These are phyloP conservation scores for Ophiostoma pallidulum DNA, from an alignment of 2,329 filamentous ascomycete species.

Conservation along the genomic window DNA sequence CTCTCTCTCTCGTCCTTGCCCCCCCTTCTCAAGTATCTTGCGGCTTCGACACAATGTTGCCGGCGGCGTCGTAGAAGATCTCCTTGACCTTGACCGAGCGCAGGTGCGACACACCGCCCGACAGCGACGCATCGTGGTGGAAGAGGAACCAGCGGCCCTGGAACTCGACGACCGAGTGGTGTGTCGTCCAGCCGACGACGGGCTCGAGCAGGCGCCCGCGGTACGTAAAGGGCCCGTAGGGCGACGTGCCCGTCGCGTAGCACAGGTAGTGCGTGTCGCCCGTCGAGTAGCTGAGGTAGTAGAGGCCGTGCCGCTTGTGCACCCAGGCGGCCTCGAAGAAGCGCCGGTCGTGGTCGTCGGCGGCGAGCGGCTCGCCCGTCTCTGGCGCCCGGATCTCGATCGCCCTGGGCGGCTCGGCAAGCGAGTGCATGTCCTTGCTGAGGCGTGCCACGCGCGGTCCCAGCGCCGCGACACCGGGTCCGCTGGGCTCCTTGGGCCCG, in stretches of 20 bases:
- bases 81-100: slow-evolving; percentile 66
- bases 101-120: slow-evolving; percentile 59
- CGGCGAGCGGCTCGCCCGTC: slow-evolving; percentile 47
- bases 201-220: slow-evolving; percentile 63
- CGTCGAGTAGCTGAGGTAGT: slow-evolving; percentile 72
- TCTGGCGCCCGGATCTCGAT: slow-evolving; percentile 55
- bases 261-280: slow-evolving; percentile 68
- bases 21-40: not conserved
- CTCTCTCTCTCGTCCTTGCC: not conserved
- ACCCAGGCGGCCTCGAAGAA: slow-evolving; percentile 80
- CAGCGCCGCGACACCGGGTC: slow-evolving; percentile 47
- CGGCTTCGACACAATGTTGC: slow-evolving; percentile 44
- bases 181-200: slow-evolving; percentile 72
- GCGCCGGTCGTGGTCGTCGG: slow-evolving; percentile 61
- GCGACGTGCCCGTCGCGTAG: slow-evolving; percentile 56
- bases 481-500: slow-evolving; percentile 50
- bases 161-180: slow-evolving; percentile 70
- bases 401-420: slow-evolving; percentile 47
- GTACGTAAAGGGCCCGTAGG: slow-evolving; percentile 65
- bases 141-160: slow-evolving; percentile 64
- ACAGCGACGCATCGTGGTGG: slow-evolving; percentile 64
- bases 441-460: slow-evolving; percentile 58
- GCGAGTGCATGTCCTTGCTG: slow-evolving; percentile 54
- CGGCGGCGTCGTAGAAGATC: slow-evolving; percentile 60
- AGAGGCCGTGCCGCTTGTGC: slow-evolving; percentile 59